Conservation (phyloP, 2,329 filamentous ascomycete species). For the Cytospora leucostoma region DNA sequence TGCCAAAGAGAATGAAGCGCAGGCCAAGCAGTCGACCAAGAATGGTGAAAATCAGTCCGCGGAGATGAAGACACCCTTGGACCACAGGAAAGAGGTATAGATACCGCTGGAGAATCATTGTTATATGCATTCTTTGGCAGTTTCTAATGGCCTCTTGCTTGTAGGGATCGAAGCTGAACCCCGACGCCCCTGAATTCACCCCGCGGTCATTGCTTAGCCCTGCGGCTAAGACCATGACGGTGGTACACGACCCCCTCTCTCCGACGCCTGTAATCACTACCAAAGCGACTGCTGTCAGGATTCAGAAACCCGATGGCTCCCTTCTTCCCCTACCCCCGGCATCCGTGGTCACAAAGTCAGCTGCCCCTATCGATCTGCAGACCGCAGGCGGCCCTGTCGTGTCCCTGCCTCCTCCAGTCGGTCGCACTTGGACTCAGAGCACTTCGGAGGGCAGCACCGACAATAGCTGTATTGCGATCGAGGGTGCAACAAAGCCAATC, state of each 20-base stretch:
- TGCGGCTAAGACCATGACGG: slow-evolving; percentile 29
- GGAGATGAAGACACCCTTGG: slow-evolving; percentile 38
- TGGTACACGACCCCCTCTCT: slow-evolving; percentile 25
- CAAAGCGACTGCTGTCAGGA: slow-evolving; percentile 4
- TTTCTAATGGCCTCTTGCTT: slow-evolving; percentile 44
- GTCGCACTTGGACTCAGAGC: neutral
- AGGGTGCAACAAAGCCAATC: slow-evolving; percentile 9
- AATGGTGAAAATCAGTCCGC: slow-evolving; percentile 30
- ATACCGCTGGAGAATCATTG: slow-evolving; percentile 40
- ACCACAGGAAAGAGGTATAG: slow-evolving; percentile 54
- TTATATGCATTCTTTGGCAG: slow-evolving; percentile 43
- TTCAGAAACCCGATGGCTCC: neutral
- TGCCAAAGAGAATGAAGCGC: slow-evolving; percentile 39
- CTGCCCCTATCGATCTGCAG: slow-evolving; percentile 14
- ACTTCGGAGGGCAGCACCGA: slow-evolving; percentile 5
- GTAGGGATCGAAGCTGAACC: slow-evolving; percentile 57
- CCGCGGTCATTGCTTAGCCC: slow-evolving; percentile 42
- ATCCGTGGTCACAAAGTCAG: slow-evolving; percentile 6
- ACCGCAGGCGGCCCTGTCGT: slow-evolving; percentile 13
- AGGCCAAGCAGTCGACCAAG: slow-evolving; percentile 36
- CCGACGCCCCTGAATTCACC: slow-evolving; percentile 57
- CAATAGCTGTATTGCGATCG: neutral
- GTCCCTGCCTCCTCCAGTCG: slow-evolving; percentile 12
- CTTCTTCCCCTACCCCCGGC: neutral
- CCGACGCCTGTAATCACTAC: slow-evolving; percentile 11